phyloP scores from a whole-genome alignment of 2,329 filamentous ascomycete species.

The Colletotrichum salicis region DNA sequence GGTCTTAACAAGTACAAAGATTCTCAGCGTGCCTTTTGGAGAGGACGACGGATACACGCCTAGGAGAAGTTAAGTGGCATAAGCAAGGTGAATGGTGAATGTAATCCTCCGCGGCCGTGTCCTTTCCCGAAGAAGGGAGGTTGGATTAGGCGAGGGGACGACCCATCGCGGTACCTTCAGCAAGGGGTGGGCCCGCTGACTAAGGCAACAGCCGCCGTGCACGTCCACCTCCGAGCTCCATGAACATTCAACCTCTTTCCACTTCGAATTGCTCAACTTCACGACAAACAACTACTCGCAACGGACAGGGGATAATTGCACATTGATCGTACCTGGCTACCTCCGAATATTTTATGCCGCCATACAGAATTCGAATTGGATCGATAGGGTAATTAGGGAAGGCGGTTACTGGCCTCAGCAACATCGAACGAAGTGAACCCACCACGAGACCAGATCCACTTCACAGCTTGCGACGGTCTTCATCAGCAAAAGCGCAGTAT shows the following conservation, averaged over 20 bases:
- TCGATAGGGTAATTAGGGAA: neutral
- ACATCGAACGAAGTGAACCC: conserved; percentile 7
- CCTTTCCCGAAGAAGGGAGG: neutral
- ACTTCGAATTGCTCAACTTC: neutral
- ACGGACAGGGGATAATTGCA: neutral
- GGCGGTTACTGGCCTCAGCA: neutral
- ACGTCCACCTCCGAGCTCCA: conserved; percentile 22
- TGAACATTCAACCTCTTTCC: conserved; percentile 34
- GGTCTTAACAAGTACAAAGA: neutral
- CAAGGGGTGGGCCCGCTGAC: neutral
- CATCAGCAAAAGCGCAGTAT: conserved; percentile 16
- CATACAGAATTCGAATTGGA: neutral
- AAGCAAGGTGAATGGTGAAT: neutral
- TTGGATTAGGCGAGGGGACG: neutral
- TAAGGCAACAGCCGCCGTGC: conserved; percentile 19
- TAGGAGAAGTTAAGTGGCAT: neutral
- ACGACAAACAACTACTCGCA: conserved; percentile 22
- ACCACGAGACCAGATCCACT: conserved; percentile 26
- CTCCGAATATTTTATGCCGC: neutral
- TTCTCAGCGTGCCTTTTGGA: neutral
- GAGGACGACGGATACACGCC: too few relatives aligned
- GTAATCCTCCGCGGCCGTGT: too few relatives aligned
- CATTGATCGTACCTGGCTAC: neutral
- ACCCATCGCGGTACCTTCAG: neutral
- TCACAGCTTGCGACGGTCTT: conserved; percentile 15